Base-by-base conservation (phyloP, 176 grass and related monocot genomes). In the Carex parvula region DNA sequence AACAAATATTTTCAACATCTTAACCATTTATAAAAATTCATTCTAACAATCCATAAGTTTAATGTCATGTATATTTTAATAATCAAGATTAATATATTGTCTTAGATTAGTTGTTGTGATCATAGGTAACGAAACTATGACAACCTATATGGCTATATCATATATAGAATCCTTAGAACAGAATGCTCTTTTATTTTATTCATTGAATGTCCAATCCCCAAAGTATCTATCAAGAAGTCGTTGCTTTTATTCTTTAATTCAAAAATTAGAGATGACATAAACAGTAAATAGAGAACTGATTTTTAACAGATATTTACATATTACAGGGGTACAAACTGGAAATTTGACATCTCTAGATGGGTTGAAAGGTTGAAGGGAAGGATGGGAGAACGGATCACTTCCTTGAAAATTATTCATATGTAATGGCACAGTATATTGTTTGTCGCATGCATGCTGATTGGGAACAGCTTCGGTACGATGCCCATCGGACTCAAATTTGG, bases 381-480 rank as follows among this genome's bases (percentile, higher is more conserved):
- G 17, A 39, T 22, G 62, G 41, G 15, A 11, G 33, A 83, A 18
- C 2, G 62, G 41, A 83, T 83, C 60, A 64, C 62, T 54, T 83
- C 53, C 39, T 52, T 1, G 33, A 54, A 17, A 46, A 83, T 83
- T 61, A n/a, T 61, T 32, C 17, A 39, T 39, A 39, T 39, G 56
- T 62, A 24, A 1, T 9, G 30, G 54, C 21, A 78, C 64, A 48
- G 20, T 24, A 29, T 60, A 65, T 24, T 59, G 52, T 83, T 83
- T 63, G 70, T 66, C 26, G 53, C 39, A 74, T 59, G 84, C 58
- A 83, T 30, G n/a, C 26, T 60, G 53, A 64, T 85, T 85, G 26
- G 26, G 26, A 26, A 26, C 26, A 26, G 26, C 26, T 26, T 26
- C 26, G 26, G 26, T 26, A 0, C 26, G 26, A 26, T 26, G 26